phyloP scores from a whole-genome alignment of 1,284 basidiomycete genomes.

The Stygiomarasmius scandens region DNA sequence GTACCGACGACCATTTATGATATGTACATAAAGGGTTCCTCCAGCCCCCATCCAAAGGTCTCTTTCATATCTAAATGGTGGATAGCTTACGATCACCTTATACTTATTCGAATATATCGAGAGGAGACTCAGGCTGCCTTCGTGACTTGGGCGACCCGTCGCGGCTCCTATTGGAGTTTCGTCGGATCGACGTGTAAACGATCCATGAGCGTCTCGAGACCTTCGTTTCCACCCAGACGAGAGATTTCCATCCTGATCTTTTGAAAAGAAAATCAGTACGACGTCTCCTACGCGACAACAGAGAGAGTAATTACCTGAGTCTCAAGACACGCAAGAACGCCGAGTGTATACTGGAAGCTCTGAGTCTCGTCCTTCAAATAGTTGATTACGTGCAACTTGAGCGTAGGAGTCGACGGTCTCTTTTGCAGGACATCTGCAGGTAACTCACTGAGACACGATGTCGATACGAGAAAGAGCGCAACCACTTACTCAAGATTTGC shows the following conservation, averaged over 20 bases:
- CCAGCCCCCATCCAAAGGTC: too few relatives aligned
- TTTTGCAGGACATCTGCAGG: constrained; percentile 81
- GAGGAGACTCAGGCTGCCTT: too few relatives aligned
- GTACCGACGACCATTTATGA: too few relatives aligned
- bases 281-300: neutral
- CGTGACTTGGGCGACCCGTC: too few relatives aligned
- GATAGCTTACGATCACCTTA: too few relatives aligned
- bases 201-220: constrained; percentile 48
- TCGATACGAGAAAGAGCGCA: too few relatives aligned
- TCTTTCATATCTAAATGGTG: too few relatives aligned
- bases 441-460: too few relatives aligned
- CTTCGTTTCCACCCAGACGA: constrained; percentile 50
- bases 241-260: neutral
- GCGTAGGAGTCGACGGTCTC: constrained; percentile 75
- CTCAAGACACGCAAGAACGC: constrained; percentile 57
- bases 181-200: constrained; percentile 33
- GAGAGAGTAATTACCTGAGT: constrained; percentile 30
- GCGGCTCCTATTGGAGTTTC: neutral
- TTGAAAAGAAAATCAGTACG: too few relatives aligned
- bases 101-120: too few relatives aligned
- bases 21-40: too few relatives aligned
- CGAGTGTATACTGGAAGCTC: constrained; percentile 71
- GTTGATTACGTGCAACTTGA: constrained; percentile 78
- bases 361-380: constrained; percentile 71
- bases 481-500: constrained; percentile 56